Evolutionary conservation across 2,329 filamentous ascomycete species (phyloP).

Genomic region (Xylariaceae sp.): DNA sequence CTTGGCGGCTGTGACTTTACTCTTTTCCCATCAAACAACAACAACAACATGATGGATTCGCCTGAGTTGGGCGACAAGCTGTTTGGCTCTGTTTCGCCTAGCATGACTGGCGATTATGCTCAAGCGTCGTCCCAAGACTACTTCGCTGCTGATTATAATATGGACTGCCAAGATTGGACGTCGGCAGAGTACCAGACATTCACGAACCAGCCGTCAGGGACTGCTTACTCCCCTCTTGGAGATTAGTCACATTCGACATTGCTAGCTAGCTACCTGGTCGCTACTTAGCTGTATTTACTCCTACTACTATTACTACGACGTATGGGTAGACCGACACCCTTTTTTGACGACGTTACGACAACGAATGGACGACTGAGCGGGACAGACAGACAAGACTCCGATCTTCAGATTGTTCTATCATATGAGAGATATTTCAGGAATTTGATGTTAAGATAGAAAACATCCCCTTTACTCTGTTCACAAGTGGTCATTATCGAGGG

Average conservation of each 20-base stretch:
- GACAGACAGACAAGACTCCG: conserved; percentile 2
- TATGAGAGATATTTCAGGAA: conserved; percentile 12
- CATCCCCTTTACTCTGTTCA: conserved; percentile 12
- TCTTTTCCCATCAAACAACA: conserved; percentile 46
- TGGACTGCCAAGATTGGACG: conserved; percentile 30
- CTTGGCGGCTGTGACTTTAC: conserved; percentile 55
- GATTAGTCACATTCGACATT: background rate
- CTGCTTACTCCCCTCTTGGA: background rate
- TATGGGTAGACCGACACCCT: background rate
- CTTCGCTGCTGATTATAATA: conserved; percentile 27
- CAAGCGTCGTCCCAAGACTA: conserved; percentile 50
- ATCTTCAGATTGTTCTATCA: conserved; percentile 22
- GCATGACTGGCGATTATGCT: conserved; percentile 46
- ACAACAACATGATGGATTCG: conserved; percentile 36
- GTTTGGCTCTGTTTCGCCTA: conserved; percentile 46
- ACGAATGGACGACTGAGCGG: conserved; percentile 19
- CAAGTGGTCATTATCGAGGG: conserved; percentile 6
- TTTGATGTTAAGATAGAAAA: conserved; percentile 19
- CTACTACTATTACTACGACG: background rate
- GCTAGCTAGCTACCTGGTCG: background rate
- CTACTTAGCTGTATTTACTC: background rate
- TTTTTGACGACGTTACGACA: conserved; percentile 29
- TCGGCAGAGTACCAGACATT: conserved; percentile 19
- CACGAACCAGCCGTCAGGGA: conserved; percentile 15
- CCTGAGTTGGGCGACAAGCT: conserved; percentile 39